Conservation (phyloP, 176 grass and related monocot genomes). For the Elymus sibiricus region DNA sequence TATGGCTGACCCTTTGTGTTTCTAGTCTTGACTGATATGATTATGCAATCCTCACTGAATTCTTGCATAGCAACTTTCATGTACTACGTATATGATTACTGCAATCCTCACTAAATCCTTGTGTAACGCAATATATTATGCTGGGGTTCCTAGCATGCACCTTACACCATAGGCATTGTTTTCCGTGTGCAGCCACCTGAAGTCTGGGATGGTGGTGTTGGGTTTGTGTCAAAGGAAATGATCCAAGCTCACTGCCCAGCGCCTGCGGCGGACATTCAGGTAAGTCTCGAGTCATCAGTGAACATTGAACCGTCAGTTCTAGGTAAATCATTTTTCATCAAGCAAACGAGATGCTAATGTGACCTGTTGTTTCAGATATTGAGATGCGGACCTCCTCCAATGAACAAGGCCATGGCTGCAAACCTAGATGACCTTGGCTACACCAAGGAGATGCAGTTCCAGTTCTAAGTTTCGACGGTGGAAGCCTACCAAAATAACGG, state of each 20-base stretch:
- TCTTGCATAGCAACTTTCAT: not conserved
- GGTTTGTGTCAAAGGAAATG: constrained; percentile 92
- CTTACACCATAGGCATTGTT: not conserved
- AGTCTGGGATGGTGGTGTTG: constrained; percentile 74
- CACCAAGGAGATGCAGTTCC: constrained; percentile 97
- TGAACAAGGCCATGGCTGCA: constrained; percentile 96
- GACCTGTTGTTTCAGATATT: constrained; percentile 50
- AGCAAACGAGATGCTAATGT: not conserved
- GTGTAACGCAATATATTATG: not conserved
- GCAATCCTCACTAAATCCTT: not conserved
- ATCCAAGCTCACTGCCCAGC: constrained; percentile 74
- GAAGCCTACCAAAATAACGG: constrained; percentile 17
- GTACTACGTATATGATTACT: not conserved
- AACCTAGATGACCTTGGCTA: constrained; percentile 78
- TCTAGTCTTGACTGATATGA: not conserved
- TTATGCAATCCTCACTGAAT: not conserved
- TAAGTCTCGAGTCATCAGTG: not conserved
- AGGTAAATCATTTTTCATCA: not conserved
- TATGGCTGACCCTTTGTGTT: not conserved
- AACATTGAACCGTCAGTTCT: not conserved
- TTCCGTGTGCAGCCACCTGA: constrained; percentile 62
- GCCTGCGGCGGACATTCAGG: constrained; percentile 77
- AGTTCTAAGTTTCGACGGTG: constrained; percentile 41
- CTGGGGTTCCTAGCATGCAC: not conserved
- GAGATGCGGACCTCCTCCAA: constrained; percentile 94